Evolutionary conservation across 106 monocot species (phyloP), one percentile per base, ranked within the genome.

Genomic region (Chionographis japonica): DNA sequence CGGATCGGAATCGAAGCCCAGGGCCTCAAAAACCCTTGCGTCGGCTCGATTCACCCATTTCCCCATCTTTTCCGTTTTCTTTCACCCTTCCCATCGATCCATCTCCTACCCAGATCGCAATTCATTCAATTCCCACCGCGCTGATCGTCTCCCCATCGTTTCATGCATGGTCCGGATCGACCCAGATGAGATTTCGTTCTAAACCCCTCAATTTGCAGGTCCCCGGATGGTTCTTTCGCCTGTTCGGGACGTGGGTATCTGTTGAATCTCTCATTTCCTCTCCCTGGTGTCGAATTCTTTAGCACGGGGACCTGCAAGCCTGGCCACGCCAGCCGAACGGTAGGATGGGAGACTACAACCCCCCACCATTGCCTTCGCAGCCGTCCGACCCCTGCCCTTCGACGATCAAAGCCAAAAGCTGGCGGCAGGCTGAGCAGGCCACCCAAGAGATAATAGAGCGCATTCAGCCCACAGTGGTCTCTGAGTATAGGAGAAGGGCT

Each of bases 381-480:
- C 54, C 72, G 20, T 39, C 68, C 12, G 83, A 80, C 40, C 80
- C 77, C 10, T 52, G 63, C 17, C 79, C 70, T 7, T 27, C 50
- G 6, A 56, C 75, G n/a, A 75, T 88, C 49, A 43, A 35, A 2
- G 66, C n/a, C 6, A 76, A 63, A 9, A 67, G 37, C 27, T 88
- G 79, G 91, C 41, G 19, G 37, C 56, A 5, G 0, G 81, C 79
- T 1, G 88, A 91, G 76, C 13, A 59, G 19, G 78, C 77, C 20
- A 80, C 88, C 2, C 42, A 42, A 51, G 73, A 71, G 58, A 75
- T 91, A 16, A 60, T 91, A n/a, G 39, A 54, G 40, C 65, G 42
- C 18, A 79, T 91, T 16, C 81, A 77, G 62, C 81, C 91, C 43
- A 87, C 84, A 15, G 49, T 37, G 20, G 71, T 65, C 4, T 91